Base-by-base conservation (phyloP, 169 alveolate species). In the Eimeria acervulina region DNA sequence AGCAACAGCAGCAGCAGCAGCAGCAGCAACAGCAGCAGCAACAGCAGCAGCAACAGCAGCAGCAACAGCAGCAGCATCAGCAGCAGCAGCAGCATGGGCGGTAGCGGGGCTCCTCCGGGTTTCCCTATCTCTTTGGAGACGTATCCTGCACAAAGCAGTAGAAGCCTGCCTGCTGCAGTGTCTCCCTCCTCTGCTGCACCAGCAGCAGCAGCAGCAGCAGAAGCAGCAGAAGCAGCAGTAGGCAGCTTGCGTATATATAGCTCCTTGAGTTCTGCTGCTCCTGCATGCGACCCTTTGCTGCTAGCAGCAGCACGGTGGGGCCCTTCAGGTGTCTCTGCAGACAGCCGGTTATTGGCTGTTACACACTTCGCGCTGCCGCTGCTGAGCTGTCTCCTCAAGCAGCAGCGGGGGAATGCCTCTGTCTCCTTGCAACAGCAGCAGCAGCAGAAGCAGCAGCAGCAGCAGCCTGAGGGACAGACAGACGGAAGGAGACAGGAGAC, bases 11-110 rank as follows among this genome's bases (percentile, higher is more conserved):
- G 55, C 88, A 78, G 63, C 88, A 78, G 88, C 88, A 21, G 88
- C 55, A 42, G 88, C 88, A 78, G 66, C 88, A 36, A 52, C 85
- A 47, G 55, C 12, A 47, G 55, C 55, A 47, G 55, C 55, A 47
- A 12, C 55, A 47, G 55, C 55, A 47, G 55, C 55, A 47, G 55
- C 55, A 47, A 47, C 55, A 78, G 42, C 55, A 36, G 55, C 88
- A 78, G 63, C 88, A 78, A 61, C 88, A 21, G 88, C 55, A 42
- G 88, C 88, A 78, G 66, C 88, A 36, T n/a, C n/a, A n/a, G n/a
- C n/a, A n/a, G n/a, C n/a, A n/a, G n/a, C n/a, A n/a, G n/a, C n/a
- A n/a, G n/a, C n/a, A n/a, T n/a, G n/a, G n/a, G n/a, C n/a, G n/a
- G 42, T 4, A 28, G 23, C 23, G 38, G 19, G 12, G 33, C 36